Evolutionary conservation across 2,329 filamentous ascomycete genomes (phyloP), one percentile per base, ranked within the genome.

Genomic region (Colletotrichum navitas): DNA sequence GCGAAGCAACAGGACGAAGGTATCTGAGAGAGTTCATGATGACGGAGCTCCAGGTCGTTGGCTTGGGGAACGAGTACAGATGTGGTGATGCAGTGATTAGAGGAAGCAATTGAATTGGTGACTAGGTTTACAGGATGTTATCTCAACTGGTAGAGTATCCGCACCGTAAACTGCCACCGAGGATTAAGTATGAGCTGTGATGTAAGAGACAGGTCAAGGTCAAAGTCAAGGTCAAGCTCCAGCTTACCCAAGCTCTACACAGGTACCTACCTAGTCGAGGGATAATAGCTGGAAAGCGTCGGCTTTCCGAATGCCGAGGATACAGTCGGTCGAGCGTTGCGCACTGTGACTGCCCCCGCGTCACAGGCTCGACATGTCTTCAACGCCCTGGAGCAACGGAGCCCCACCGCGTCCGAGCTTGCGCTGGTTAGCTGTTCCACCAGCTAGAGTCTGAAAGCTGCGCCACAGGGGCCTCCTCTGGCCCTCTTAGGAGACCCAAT

Each of bases 1-100:
- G 87, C 36, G 88, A 87, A 78, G 88, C 87, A 74, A 89, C 81
- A 56, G 93, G 88, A 79, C 89, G 86, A 77, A 92, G 81, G 76
- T 85, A 86, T 76, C 89, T 87, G 70, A 91, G 80, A 52, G 85
- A 79, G 77, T 87, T 88, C 87, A 88, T 88, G 63, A 65, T 79
- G 76, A 72, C 34, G 66, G 60, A 70, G 66, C 59, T 68, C 4
- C 55, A 32, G 36, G 45, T 36, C 14, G n/a, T 24, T 24, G 32
- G 43, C 26, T 49, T 11, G 11, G 36, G 45, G 36, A 47, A 26
- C 29, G 55, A 54, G n/a, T 29, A 45, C 21, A 36, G 34, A 6
- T 16, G 34, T 21, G 26, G 39, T 18, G 49, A 11, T 63, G 21
- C 29, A n/a, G 21, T 36, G 66, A 36, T 56, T 21, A 43, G 32